Conservation (phyloP, 2,329 filamentous ascomycete species). For the Trichophyton rubrum region DNA sequence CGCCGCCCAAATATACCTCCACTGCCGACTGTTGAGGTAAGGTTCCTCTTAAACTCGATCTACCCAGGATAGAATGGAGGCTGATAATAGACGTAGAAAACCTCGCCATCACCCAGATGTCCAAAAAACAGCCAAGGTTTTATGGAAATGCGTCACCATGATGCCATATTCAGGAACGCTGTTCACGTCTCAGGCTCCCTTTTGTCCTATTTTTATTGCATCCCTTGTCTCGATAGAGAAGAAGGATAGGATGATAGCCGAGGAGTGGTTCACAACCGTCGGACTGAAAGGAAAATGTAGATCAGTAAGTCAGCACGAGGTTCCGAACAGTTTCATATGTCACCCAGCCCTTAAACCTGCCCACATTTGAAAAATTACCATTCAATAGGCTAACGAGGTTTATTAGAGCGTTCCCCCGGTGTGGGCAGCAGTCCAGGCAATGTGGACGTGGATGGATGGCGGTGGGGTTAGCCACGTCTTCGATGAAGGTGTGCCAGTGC, state of each 20-base stretch:
- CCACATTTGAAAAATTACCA: neutral
- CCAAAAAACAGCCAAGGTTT: neutral
- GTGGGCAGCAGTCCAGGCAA: neutral
- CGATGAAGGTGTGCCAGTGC: neutral
- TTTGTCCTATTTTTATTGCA: constrained; percentile 9
- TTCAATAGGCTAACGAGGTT: neutral
- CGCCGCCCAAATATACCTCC: constrained; percentile 13
- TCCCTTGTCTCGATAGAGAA: constrained; percentile 6
- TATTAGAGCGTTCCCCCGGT: constrained; percentile 5
- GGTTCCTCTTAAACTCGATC: neutral
- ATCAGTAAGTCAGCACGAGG: constrained; percentile 1
- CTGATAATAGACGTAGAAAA: constrained; percentile 4
- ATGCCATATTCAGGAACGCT: constrained; percentile 9
- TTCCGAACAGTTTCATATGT: neutral
- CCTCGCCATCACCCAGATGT: constrained; percentile 11
- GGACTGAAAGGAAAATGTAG: neutral
- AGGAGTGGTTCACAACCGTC: constrained; percentile 7
- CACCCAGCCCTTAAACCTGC: neutral
- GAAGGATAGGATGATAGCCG: constrained; percentile 7
- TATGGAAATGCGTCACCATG: constrained; percentile 6
- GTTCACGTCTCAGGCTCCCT: constrained; percentile 11
- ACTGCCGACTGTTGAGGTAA: constrained; percentile 11
- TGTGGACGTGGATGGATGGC: constrained; percentile 2
- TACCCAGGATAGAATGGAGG: neutral
- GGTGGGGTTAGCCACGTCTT: neutral